A percentile compares a stretch with the other conserved stretches of the same genome.
phyloP scores from a whole-genome alignment of 176 grass and related monocot species.

The Dactylis glomerata region DNA sequence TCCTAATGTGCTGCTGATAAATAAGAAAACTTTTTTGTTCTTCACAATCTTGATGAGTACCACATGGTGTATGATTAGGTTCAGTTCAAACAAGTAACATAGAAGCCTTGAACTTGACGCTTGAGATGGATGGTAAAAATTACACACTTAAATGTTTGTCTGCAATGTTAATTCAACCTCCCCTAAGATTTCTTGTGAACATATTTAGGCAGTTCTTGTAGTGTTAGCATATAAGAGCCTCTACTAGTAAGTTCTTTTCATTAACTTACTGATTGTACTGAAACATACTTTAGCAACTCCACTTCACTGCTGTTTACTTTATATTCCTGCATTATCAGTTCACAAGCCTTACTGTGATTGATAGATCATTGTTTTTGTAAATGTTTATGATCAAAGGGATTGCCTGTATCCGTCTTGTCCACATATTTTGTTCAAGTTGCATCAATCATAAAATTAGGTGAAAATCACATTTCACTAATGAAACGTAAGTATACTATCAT shows the following conservation, averaged over 20 bases:
- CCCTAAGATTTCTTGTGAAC: background rate
- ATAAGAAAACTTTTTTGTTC: background rate
- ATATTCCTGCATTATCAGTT: constrained; percentile 14
- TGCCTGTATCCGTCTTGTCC: background rate
- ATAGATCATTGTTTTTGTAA: constrained; percentile 26
- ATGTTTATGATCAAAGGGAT: constrained; percentile 5
- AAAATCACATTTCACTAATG: background rate
- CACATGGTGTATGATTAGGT: background rate
- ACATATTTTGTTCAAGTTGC: no score
- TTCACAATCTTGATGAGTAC: constrained; percentile 8
- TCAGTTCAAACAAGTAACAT: constrained; percentile 1
- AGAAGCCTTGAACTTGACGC: background rate
- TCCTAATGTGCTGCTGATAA: constrained; percentile 12
- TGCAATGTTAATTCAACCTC: background rate
- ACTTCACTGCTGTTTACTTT: constrained; percentile 25
- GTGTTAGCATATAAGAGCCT: background rate
- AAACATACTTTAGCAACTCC: background rate
- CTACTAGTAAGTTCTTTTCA: background rate
- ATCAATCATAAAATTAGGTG: no score
- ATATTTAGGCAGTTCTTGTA: constrained; percentile 14
- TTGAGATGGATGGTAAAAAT: constrained; percentile 6
- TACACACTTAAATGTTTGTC: constrained; percentile 13
- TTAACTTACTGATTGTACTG: background rate
- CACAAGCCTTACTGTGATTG: constrained; percentile 15
- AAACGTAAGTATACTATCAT: background rate